Evolutionary conservation across 495 filamentous ascomycete genomes (phyloP), one percentile per base, ranked within the genome.

Genomic region (Talaromyces proteolyticus): DNA sequence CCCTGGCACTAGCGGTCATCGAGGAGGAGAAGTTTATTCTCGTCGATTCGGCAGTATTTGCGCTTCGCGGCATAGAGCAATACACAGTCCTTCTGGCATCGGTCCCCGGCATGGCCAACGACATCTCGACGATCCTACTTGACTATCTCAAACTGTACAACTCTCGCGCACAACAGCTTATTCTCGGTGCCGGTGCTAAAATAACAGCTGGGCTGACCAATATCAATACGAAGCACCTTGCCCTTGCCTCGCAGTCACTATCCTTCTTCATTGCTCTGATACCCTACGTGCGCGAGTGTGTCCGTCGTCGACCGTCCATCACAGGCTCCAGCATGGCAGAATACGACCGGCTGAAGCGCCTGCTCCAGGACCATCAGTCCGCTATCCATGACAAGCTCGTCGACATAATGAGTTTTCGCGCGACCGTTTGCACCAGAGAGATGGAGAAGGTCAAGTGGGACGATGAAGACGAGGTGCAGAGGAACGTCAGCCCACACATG

Each of bases 191-290:
- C 12, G 88, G 88, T 2, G 88, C 88, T 2, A 91, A 84, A 3
- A 69, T 75, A 14, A 85, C 76, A 3, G 89, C 86, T 7, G 88
- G 88, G 3, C 68, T 93, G 17, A 89, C 84, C 53, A 88, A 89
- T 56, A 93, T 93, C 58, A 91, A 85, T 4, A 88, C 89, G 0
- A 87, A 85, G 53, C 87, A 93, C 66, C 74, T 93, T 1, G 88
- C 88, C 0, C 77, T 92, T 34, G 85, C 88, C 11, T 85, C 81
- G 6, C 89, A 91, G 61, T 81, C 86, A 1, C 66, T 91, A 8
- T 78, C 79, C 34, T 90, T 93, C 57, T 80, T 92, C 26, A 82
- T 81, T 11, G 76, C 80, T 5, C 68, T 91, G 3, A 82, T 90
- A 16, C 88, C 89, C 0, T 84, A 91, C 60, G 74, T 91, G 20